A percentile compares a stretch with the other conserved stretches of the same genome.
Evolutionary conservation across 1,284 basidiomycete species (phyloP).

Genomic region (Anthracocystis panici-leucophaei): DNA sequence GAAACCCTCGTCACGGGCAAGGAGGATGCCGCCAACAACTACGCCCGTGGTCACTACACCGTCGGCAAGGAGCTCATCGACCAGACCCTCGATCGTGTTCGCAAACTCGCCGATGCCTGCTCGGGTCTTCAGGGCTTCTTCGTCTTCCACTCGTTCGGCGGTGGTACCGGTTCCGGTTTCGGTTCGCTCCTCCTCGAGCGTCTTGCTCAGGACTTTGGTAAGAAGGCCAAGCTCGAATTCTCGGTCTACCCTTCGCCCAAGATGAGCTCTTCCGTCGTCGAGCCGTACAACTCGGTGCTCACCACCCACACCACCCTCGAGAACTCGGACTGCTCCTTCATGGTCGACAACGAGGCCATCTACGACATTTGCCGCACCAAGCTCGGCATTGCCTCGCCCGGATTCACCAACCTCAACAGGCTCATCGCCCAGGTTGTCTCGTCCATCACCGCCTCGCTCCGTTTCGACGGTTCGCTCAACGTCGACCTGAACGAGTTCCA

Average conservation of each 20-base stretch:
- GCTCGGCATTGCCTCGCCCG: slow-evolving; percentile 85
- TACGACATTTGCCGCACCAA: slow-evolving; percentile 99
- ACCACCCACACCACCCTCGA: slow-evolving; percentile 99
- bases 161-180: slow-evolving; percentile 99
- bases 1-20: slow-evolving; percentile 99
- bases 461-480: slow-evolving; percentile 97
- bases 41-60: slow-evolving; percentile 83
- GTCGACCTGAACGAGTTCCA: slow-evolving; percentile 99
- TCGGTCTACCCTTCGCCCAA: slow-evolving; percentile 84
- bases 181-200: slow-evolving; percentile 96
- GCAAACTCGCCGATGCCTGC: slow-evolving; percentile 97
- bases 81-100: slow-evolving; percentile 92
- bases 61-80: slow-evolving; percentile 87
- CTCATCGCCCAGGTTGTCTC: slow-evolving; percentile 95
- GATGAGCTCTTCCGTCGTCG: slow-evolving; percentile 94
- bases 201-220: slow-evolving; percentile 96
- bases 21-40: slow-evolving; percentile 99
- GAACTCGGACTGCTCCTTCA: slow-evolving; percentile 92
- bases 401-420: slow-evolving; percentile 94
- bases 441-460: slow-evolving; percentile 94
- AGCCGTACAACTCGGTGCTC: slow-evolving; percentile 98
- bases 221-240: slow-evolving; percentile 99
- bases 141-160: slow-evolving; percentile 99
- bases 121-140: slow-evolving; percentile 99
- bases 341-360: slow-evolving; percentile 74